Evolutionary conservation across 495 filamentous ascomycete species (phyloP), one percentile per base, ranked within the genome.

Genomic region (Rostrohypoxylon terebratum): DNA sequence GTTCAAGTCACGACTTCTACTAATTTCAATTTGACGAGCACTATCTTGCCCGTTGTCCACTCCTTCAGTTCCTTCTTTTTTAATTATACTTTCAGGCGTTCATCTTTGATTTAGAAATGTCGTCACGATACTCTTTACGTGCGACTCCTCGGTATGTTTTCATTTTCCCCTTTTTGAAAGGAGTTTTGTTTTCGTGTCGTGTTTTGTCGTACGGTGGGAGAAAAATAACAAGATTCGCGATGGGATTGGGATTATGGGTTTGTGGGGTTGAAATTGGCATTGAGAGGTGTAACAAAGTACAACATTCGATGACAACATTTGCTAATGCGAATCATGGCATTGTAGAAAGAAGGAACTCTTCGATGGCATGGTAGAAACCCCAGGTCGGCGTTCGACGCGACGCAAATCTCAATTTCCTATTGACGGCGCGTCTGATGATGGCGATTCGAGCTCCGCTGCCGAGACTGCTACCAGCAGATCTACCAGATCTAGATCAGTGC

Each of bases 281-380:
- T 55, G 48, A 4, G 40, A 65, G 14, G 33, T 36, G 28, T 53
- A 1, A 42, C 33, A n/a, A 38, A 42, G 5, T 18, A n/a, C 2
- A 8, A 33, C 7, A 9, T 47, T 47, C 5, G 18, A 13, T 0
- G 28, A 6, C 10, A 28, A 28, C 23, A 40, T 63, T 50, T 50
- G 31, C 54, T 69, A 28, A 69, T 48, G 18, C n/a, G 31, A 33
- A 1, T 4, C 34, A 31, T 59, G 16, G 21, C 47, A 7, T 31
- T 38, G 53, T 50, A 86, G 84, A 64, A 86, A 86, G 67, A 84
- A 84, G 75, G 84, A 86, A 63, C 78, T 83, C 42, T 86, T 84
- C 62, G 80, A 84, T n/a, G 84, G 84, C 60, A 84, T 86, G 84
- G 67, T 86, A 31, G 82, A 82, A 71, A 86, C 83, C 2, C 84